Base-by-base conservation (phyloP, 345 rosid genomes). In the Arabidopsis suecica region DNA sequence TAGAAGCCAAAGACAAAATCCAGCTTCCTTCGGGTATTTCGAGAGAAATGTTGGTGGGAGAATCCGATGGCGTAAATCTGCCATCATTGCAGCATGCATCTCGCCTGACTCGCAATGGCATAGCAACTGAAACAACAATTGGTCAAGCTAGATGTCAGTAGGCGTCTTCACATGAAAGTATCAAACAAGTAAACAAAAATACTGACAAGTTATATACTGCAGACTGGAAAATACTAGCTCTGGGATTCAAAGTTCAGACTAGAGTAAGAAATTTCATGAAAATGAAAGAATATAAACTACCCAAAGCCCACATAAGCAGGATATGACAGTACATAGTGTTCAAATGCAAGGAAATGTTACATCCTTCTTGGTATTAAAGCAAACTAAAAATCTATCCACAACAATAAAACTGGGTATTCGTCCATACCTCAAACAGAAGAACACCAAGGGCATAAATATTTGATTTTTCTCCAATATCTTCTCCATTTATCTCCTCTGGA, bases 1-100 rank as follows among this genome's bases (percentile, higher is more conserved):
- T 78, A 91, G 86, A 79, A 91, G 88, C 94, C 88, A 86, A 75
- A 89, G 91, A 76, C 94, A 91, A 81, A 86, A 89, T 50, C 91
- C 97, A 76, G 94, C 88, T 82, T 87, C 97, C 77, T 65, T 86
- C 0, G 84, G 75, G 76, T 80, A 79, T 79, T 81, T 84, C 36
- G 88, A 87, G 67, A 88, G 91, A 84, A 91, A 87, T 42, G 57
- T 60, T 64, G 89, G 80, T 23, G 94, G 93, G 41, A 91, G 89
- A 77, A 87, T 82, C 63, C 91, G 80, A 60, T 69, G 79, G 62
- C 77, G 84, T 86, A 91, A 80, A 79, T 85, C 86, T 53, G 71
- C 74, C 94, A 89, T 91, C 70, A 67, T 69, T 48, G 80, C 76
- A 71, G 80, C 71, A 77, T 80, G 86, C 62, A 56, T 76, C 69